phyloP scores from a whole-genome alignment of 352 stramenopile genomes.

The Thraustochytrium sp. region DNA sequence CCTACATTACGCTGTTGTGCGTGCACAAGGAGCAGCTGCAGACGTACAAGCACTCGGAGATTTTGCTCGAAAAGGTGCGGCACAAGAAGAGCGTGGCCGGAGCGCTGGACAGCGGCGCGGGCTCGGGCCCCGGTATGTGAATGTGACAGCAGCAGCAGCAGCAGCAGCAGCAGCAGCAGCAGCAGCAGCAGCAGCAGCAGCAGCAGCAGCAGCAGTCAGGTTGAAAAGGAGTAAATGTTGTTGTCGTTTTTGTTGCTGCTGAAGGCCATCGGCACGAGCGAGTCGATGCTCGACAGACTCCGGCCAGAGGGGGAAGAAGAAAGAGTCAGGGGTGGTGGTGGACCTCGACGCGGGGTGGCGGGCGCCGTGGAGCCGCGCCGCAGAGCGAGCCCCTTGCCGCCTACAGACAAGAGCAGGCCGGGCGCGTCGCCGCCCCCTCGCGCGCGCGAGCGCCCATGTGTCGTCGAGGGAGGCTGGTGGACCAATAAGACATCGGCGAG shows the following conservation, averaged over 20 bases:
- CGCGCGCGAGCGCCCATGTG: neutral
- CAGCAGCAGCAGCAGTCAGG: neutral
- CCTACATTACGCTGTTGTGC: neutral
- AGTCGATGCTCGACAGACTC: too few species aligned
- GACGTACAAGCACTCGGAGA: conserved; percentile 12
- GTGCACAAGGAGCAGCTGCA: conserved; percentile 38
- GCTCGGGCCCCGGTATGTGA: too few species aligned
- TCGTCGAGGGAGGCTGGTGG: neutral
- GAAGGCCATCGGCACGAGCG: neutral
- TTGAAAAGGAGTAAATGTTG: neutral
- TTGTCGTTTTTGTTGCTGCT: neutral
- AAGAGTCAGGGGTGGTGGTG: neutral
- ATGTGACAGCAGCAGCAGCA: too few species aligned
- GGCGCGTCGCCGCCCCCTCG: neutral
- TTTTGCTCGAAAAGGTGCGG: neutral
- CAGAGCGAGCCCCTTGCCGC: neutral
- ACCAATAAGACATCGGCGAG: neutral
- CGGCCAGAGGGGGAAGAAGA: neutral
- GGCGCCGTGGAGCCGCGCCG: neutral
- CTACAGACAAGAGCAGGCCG: neutral
- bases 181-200: too few species aligned
- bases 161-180: too few species aligned
- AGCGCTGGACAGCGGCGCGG: too few species aligned
- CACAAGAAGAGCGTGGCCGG: neutral
- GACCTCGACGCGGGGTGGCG: too few species aligned